A percentile compares a stretch with the other conserved stretches of the same genome.
phyloP scores from a whole-genome alignment of 169 alveolate species.

The Besnoitia besnoiti region DNA sequence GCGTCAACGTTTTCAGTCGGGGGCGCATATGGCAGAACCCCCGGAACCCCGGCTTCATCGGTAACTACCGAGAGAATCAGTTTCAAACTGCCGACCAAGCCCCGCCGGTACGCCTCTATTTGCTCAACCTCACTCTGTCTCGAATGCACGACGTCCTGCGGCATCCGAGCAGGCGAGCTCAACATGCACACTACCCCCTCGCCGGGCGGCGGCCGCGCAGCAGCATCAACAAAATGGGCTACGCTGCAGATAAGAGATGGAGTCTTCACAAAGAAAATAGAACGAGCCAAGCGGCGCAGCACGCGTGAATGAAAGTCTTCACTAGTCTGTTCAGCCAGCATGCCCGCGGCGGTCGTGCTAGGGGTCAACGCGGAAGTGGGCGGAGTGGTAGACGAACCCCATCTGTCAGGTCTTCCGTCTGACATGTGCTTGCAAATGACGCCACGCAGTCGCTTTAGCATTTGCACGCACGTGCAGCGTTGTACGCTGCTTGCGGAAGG shows the following conservation, averaged over 20 bases:
- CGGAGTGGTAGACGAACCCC: too few relatives aligned
- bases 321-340: neutral
- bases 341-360: neutral
- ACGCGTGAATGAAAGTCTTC: constrained; percentile 9
- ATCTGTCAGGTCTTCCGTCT: too few relatives aligned
- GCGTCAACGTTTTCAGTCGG: neutral
- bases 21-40: neutral
- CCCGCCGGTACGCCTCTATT: neutral
- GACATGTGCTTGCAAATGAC: neutral
- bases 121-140: neutral
- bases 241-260: constrained; percentile 1
- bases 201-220: constrained; percentile 18
- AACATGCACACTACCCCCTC: neutral
- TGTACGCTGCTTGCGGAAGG: neutral
- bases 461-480: neutral
- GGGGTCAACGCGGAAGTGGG: too few relatives aligned
- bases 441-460: neutral
- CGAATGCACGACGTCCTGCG: neutral
- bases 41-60: neutral
- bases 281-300: neutral
- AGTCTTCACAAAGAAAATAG: neutral
- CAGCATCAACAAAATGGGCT: neutral
- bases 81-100: neutral
- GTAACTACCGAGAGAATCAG: neutral
- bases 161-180: neutral